Base-by-base conservation (phyloP, 306 rosid genomes). In the Gleditsia sinensis region DNA sequence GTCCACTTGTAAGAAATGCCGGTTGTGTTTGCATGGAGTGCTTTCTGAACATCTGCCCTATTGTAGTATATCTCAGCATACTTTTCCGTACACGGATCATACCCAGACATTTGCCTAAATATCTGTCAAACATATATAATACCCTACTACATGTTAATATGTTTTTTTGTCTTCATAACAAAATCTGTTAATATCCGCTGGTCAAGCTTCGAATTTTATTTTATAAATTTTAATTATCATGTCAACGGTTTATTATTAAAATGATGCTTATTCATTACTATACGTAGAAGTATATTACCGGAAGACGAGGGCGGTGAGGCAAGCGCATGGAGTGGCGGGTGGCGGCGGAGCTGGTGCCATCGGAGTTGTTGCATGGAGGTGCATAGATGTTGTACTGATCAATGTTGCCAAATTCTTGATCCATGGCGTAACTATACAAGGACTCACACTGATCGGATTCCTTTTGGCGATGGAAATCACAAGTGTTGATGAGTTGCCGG, bases 371-470 rank as follows among this genome's bases (percentile, higher is more conserved):
- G 83, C 98, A 94, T 0, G 96, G 98, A 24, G 92, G 97, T 20
- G 96, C 94, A 68, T 94, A 94, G 57, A 94, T 94, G 82, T 94
- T 94, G 83, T 94, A 94, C 80, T 94, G 98, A 75, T 94, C 98
- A 68, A 94, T 94, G 81, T 89, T 91, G 8, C 98, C 97, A 9
- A 94, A 94, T 70, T 94, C 98, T 59, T 88, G 83, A 72, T 90
- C 98, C 98, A 94, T 91, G 60, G 98, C 98, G 21, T 94, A 94
- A 77, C 86, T 83, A 66, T 91, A 94, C 63, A 90, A 24, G 5
- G 94, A 82, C 53, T 94, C 98, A 24, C 98, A 94, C 54, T 94
- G 80, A 54, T 91, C 89, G 0, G 98, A 85, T 75, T 91, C 93
- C 83, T 94, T 91, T 42, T 91, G 96, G 9, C 84, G 66, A 39